Evolutionary conservation across 2,329 filamentous ascomycete genomes (phyloP).

Genomic region (Pseudogymnoascus sp.): DNA sequence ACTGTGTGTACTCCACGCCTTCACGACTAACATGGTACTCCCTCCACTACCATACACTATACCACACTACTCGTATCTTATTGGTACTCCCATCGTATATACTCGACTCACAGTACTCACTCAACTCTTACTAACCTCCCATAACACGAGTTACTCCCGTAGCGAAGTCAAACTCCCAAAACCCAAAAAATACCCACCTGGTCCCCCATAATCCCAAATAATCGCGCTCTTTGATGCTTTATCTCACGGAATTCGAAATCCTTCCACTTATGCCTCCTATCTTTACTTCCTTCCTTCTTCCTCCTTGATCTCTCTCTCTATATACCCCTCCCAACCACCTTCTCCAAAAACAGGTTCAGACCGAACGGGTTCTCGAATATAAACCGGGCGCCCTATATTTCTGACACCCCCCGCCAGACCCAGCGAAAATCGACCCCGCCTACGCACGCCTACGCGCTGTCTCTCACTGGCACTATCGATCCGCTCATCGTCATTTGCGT

Average conservation of each 20-base stretch:
- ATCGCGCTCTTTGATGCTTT: slow-evolving; percentile 1
- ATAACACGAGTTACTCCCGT: slow-evolving; percentile 2
- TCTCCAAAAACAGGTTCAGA: not conserved
- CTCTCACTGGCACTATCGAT: not conserved
- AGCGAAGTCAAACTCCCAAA: not conserved
- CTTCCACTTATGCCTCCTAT: not conserved
- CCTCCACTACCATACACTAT: not conserved
- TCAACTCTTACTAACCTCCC: not conserved
- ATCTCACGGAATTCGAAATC: not conserved
- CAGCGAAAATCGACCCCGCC: not conserved
- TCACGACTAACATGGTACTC: not conserved
- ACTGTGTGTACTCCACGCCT: not conserved
- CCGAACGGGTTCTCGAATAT: not conserved
- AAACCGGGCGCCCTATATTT: slow-evolving; percentile 1
- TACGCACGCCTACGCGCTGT: slow-evolving; percentile 5
- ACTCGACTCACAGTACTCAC: not conserved
- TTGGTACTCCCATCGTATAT: not conserved
- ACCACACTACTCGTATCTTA: not conserved
- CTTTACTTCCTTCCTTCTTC: not conserved
- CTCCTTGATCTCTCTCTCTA: not conserved
- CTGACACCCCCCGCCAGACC: not conserved
- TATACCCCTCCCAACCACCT: too few relatives aligned
- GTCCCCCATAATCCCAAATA: slow-evolving; percentile 1
- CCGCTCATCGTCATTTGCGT: slow-evolving; percentile 3
- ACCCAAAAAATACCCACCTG: slow-evolving; percentile 4